Evolutionary conservation across 768 basidiomycete genomes (phyloP).

Genomic region (Naganishia friedmannii): DNA sequence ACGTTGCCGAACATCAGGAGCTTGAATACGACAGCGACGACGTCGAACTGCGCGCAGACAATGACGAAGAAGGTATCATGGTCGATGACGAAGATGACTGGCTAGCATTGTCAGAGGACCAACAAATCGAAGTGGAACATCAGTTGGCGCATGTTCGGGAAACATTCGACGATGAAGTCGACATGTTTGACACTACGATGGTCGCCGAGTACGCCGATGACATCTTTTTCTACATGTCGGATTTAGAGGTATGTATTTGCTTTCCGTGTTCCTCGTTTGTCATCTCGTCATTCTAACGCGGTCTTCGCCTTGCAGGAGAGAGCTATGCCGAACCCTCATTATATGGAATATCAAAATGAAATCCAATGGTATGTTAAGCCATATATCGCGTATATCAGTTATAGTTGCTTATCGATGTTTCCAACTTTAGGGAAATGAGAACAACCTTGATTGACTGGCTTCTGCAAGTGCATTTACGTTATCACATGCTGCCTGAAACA

Average conservation of each 20-base stretch:
- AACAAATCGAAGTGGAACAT: slow-evolving; percentile 43
- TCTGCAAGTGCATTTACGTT: slow-evolving; percentile 91
- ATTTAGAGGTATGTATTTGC: slow-evolving; percentile 71
- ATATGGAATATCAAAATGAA: slow-evolving; percentile 90
- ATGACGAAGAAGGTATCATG: slow-evolving; percentile 36
- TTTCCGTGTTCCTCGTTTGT: neutral
- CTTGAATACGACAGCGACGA: slow-evolving; percentile 49
- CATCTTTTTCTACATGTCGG: slow-evolving; percentile 92
- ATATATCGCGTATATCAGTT: neutral
- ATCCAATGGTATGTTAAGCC: slow-evolving; percentile 57
- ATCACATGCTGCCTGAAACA: slow-evolving; percentile 98
- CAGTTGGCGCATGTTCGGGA: slow-evolving; percentile 67
- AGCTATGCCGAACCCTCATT: slow-evolving; percentile 85
- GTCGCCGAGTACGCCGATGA: slow-evolving; percentile 98
- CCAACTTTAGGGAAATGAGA: slow-evolving; percentile 76
- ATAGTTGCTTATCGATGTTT: neutral
- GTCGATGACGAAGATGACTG: slow-evolving; percentile 54
- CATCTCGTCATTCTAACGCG: neutral
- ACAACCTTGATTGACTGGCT: slow-evolving; percentile 98
- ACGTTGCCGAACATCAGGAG: slow-evolving; percentile 41
- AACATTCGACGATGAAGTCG: slow-evolving; percentile 67
- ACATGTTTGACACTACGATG: slow-evolving; percentile 85
- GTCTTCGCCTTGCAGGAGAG: slow-evolving; percentile 60
- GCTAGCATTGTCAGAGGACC: slow-evolving; percentile 51
- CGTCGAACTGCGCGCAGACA: neutral